These are phyloP conservation scores for Penicillium vulpinum DNA, from an alignment of 2,329 filamentous ascomycete genomes.

Conservation along the genomic window DNA sequence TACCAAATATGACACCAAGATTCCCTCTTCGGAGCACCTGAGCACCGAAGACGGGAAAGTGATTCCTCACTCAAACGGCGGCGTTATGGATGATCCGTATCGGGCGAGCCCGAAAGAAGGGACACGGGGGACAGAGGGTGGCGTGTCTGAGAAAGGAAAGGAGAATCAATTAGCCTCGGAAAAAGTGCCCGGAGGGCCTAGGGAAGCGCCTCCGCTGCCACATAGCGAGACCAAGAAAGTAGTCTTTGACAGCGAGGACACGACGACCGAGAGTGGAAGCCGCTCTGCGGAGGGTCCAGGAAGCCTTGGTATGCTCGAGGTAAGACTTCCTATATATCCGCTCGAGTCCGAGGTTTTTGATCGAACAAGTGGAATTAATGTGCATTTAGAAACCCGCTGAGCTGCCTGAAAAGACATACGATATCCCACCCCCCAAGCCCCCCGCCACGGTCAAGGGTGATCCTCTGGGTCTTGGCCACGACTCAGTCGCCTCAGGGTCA, in stretches of 20 bases:
- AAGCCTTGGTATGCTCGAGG: conserved; percentile 55
- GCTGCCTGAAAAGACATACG: conserved; percentile 74
- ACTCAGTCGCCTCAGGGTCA: conserved; percentile 24
- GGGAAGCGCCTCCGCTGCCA: conserved; percentile 78
- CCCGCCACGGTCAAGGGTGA: conserved; percentile 45
- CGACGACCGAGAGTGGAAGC: conserved; percentile 37
- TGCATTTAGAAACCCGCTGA: conserved; percentile 70
- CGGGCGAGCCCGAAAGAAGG: conserved; percentile 75
- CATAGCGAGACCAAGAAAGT: conserved; percentile 77
- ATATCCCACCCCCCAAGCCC: conserved; percentile 68
- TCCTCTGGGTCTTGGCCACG: conserved; percentile 31
- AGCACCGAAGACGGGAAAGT: conserved; percentile 42
- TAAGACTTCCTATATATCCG: conserved; percentile 34
- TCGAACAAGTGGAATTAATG: conserved; percentile 1
- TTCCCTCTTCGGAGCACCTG: conserved; percentile 32
- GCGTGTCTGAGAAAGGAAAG: conserved; percentile 84
- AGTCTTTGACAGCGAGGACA: conserved; percentile 34
- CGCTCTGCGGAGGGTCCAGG: conserved; percentile 46
- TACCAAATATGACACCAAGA: conserved; percentile 24
- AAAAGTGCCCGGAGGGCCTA: conserved; percentile 79
- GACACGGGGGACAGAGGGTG: conserved; percentile 83
- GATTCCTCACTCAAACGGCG: conserved; percentile 63
- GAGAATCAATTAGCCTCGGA: conserved; percentile 67
- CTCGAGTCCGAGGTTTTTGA: neutral
- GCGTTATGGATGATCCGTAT: conserved; percentile 90